A percentile compares a stretch with the other conserved stretches of the same genome.
Evolutionary conservation across 2,329 filamentous ascomycete species (phyloP).

Genomic region (Grosmannia penicillata): DNA sequence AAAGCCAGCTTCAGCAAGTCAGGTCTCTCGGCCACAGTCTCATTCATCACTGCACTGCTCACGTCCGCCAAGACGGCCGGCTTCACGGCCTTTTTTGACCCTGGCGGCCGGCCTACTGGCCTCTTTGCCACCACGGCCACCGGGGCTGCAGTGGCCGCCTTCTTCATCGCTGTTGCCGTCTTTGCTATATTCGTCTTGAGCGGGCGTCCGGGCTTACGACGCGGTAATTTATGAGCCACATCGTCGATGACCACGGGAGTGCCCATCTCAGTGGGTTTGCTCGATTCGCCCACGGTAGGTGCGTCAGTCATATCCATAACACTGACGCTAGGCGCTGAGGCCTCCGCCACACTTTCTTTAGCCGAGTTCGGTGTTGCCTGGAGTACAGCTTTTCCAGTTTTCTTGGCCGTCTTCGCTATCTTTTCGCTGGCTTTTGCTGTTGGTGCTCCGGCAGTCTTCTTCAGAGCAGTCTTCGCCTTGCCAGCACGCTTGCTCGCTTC

Average conservation of each 20-base stretch:
- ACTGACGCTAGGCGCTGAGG: no score
- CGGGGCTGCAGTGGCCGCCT: no score
- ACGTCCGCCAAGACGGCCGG: background rate
- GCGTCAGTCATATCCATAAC: no score
- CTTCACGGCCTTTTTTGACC: background rate
- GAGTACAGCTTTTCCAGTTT: background rate
- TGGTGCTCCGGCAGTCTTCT: background rate
- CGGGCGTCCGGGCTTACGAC: background rate
- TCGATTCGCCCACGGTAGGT: background rate
- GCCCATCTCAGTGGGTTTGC: no score
- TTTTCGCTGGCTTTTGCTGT: background rate
- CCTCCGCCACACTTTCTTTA: no score
- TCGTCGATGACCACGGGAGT: no score
- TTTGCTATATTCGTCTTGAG: background rate
- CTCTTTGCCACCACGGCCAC: background rate
- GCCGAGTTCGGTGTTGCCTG: conserved; percentile 2
- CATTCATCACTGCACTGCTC: no score
- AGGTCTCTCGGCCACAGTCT: no score
- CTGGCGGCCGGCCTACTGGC: background rate
- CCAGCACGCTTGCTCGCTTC: background rate
- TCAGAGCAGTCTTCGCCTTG: background rate
- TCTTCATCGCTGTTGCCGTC: background rate
- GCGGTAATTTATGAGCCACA: no score
- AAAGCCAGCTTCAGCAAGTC: no score
- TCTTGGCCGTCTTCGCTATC: background rate